phyloP scores from a whole-genome alignment of 257 asterid species.

The Striga asiatica region DNA sequence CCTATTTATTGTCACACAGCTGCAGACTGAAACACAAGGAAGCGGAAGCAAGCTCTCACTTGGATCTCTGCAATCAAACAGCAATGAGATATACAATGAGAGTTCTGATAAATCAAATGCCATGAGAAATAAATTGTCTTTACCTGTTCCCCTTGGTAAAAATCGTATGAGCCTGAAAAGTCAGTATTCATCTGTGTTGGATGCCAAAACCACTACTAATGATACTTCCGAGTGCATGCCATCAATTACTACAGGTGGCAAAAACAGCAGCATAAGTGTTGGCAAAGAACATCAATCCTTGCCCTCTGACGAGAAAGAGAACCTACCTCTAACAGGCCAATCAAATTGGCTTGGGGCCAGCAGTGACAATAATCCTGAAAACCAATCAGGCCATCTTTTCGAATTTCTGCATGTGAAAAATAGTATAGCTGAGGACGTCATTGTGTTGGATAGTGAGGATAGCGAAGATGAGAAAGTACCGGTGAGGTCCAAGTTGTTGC shows the following conservation, averaged over 20 bases:
- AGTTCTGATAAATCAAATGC: constrained; percentile 12
- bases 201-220: constrained; percentile 10
- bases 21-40: constrained; percentile 35
- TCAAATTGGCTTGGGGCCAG: too few relatives aligned
- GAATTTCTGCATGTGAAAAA: constrained; percentile 1
- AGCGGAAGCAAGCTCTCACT: constrained; percentile 46
- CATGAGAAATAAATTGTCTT: constrained; percentile 26
- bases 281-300: constrained; percentile 14
- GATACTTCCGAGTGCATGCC: constrained; percentile 15
- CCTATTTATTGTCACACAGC: constrained; percentile 9
- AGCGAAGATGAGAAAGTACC: constrained; percentile 45
- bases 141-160: constrained; percentile 23
- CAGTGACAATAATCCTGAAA: too few relatives aligned
- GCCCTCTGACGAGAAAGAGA: constrained; percentile 33
- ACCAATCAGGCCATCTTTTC: constrained; percentile 9
- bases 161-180: constrained; percentile 13
- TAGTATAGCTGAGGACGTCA: constrained; percentile 26
- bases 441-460: constrained; percentile 81
- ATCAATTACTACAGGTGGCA: constrained; percentile 11
- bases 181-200: constrained; percentile 18
- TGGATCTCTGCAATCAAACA: constrained; percentile 29
- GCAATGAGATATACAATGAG: constrained; percentile 11
- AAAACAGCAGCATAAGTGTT: constrained; percentile 4
- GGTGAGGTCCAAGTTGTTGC: constrained; percentile 47
- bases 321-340: constrained; percentile 18